These are phyloP conservation scores for Lycium barbarum DNA, from an alignment of 257 asterid species.

Conservation along the genomic window DNA sequence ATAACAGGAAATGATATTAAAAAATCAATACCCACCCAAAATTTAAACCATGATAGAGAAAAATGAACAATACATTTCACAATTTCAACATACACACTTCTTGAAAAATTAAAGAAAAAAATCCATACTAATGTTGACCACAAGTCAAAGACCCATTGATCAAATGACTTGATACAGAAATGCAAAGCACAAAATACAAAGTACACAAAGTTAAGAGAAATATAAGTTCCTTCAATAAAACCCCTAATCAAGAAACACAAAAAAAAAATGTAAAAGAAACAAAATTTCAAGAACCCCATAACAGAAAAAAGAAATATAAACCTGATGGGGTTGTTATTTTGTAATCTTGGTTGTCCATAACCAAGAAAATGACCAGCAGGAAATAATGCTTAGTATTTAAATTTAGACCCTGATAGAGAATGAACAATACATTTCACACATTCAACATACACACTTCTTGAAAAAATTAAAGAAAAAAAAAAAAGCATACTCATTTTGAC, in stretches of 20 bases:
- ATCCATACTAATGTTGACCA: background rate
- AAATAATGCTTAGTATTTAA: too few relatives aligned
- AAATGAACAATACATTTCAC: too few relatives aligned
- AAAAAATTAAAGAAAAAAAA: background rate
- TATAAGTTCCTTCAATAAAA: background rate
- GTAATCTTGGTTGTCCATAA: constrained; percentile 47
- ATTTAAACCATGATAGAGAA: too few relatives aligned
- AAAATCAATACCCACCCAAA: too few relatives aligned
- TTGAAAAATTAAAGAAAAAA: background rate
- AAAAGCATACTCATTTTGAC: background rate
- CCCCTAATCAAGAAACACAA: background rate
- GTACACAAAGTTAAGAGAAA: background rate
- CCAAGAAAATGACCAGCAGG: background rate
- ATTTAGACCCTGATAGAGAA: too few relatives aligned
- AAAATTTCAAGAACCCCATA: background rate
- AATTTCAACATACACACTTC: background rate
- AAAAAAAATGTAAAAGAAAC: background rate
- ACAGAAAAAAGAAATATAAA: constrained; percentile 10
- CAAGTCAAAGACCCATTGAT: constrained; percentile 17
- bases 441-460: background rate
- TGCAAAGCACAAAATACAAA: constrained; percentile 1
- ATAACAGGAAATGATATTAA: background rate
- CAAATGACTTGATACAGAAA: background rate
- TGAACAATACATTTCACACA: background rate
- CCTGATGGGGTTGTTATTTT: constrained; percentile 32